These are phyloP conservation scores for Nitzschia palea DNA, from an alignment of 108 stramenopile genomes.

Conservation along the genomic window DNA sequence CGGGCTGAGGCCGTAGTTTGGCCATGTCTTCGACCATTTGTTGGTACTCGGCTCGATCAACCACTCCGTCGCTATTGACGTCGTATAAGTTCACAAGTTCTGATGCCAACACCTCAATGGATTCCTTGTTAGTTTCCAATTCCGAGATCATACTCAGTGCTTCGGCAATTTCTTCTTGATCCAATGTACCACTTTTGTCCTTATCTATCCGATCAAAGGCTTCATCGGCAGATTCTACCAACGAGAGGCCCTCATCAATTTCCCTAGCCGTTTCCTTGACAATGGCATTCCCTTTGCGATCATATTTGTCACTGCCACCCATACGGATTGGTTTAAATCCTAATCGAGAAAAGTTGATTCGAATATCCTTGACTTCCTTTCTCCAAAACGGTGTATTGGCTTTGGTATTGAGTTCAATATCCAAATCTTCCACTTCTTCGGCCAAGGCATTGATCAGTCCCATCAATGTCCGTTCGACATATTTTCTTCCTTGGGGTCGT, in stretches of 20 bases:
- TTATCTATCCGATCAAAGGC: conserved; percentile 81
- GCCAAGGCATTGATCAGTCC: conserved; percentile 80
- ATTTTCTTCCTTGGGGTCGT: conserved; percentile 33
- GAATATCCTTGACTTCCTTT: conserved; percentile 75
- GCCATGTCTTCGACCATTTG: conserved; percentile 88
- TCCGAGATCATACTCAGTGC: conserved; percentile 68
- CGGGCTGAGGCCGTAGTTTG: conserved; percentile 38
- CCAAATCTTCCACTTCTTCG: conserved; percentile 68
- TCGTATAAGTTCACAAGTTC: conserved; percentile 78
- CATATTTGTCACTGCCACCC: conserved; percentile 51
- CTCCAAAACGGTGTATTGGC: conserved; percentile 62
- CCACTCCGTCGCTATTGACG: conserved; percentile 78
- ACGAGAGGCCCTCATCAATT: conserved; percentile 10
- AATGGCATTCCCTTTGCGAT: conserved; percentile 9
- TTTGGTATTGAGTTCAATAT: conserved; percentile 54
- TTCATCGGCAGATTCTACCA: conserved; percentile 65
- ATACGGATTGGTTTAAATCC: conserved; percentile 73
- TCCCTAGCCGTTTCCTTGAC: conserved; percentile 1
- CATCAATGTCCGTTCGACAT: conserved; percentile 68
- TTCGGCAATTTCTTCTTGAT: conserved; percentile 68
- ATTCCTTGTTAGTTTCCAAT: conserved; percentile 31
- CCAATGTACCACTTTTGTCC: conserved; percentile 77
- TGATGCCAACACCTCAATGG: conserved; percentile 59
- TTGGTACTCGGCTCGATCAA: conserved; percentile 84
- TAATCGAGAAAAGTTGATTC: conserved; percentile 74